Percentiles rank a stretch among this genome's conserved stretches.
Evolutionary conservation across 2,329 filamentous ascomycete genomes (phyloP).

Genomic region (Dothistroma septosporum): DNA sequence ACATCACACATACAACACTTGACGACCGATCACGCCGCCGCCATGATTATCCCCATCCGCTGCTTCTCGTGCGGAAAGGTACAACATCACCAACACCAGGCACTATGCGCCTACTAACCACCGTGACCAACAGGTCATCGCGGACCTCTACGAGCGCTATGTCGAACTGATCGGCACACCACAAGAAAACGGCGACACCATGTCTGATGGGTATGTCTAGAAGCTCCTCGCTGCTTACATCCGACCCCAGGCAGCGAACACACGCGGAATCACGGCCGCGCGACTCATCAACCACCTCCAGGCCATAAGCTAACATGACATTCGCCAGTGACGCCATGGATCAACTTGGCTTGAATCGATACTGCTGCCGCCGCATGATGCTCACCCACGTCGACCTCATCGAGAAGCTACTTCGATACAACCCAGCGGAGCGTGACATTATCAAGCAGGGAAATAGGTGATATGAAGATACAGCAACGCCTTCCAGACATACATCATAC

Average conservation of each 20-base stretch:
- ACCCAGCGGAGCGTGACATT: slow-evolving; percentile 38
- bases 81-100: slow-evolving; percentile 26
- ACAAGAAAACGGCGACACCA: slow-evolving; percentile 66
- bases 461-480: not conserved
- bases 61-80: slow-evolving; percentile 99
- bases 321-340: slow-evolving; percentile 83
- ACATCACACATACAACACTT: not conserved
- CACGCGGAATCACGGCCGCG: no score
- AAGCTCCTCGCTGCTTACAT: not conserved
- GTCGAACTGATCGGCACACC: slow-evolving; percentile 79
- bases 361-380: slow-evolving; percentile 98
- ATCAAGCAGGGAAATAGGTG: slow-evolving; percentile 25
- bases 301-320: not conserved
- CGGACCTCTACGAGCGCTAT: slow-evolving; percentile 96
- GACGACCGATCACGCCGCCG: slow-evolving; percentile 34
- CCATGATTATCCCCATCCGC: slow-evolving; percentile 97
- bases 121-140: slow-evolving; percentile 66
- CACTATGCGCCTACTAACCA: slow-evolving; percentile 4
- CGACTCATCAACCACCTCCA: no score
- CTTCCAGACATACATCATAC: not conserved
- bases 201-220: slow-evolving; percentile 33
- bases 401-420: slow-evolving; percentile 82
- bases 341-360: slow-evolving; percentile 84
- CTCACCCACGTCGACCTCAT: slow-evolving; percentile 99
- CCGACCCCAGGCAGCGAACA: no score